phyloP scores from a whole-genome alignment of 2,329 filamentous ascomycete species.

The Colletotrichum phormii region DNA sequence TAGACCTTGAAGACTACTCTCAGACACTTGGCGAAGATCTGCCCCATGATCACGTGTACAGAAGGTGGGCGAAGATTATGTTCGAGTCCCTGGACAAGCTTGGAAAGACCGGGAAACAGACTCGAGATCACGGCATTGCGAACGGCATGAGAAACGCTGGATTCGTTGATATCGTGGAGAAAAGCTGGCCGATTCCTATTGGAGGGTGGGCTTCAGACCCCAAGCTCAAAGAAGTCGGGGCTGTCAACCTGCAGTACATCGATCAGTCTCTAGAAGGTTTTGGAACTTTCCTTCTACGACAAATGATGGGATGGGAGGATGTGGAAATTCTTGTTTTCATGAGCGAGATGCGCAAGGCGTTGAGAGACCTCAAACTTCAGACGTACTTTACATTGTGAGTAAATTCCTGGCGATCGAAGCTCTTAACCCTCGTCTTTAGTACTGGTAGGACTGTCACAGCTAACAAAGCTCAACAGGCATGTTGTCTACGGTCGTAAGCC shows the following conservation, averaged over 20 bases:
- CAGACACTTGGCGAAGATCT: not conserved
- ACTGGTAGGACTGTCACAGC: not conserved
- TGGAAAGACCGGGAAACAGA: slow-evolving; percentile 39
- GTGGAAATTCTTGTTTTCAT: slow-evolving; percentile 42
- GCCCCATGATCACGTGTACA: slow-evolving; percentile 39
- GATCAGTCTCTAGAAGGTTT: slow-evolving; percentile 45
- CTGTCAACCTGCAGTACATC: slow-evolving; percentile 45
- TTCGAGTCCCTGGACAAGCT: slow-evolving; percentile 40
- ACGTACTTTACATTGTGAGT: slow-evolving; percentile 42
- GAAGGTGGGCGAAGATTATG: slow-evolving; percentile 42
- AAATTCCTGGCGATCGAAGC: not conserved
- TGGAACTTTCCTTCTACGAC: slow-evolving; percentile 42
- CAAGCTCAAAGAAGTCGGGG: slow-evolving; percentile 54
- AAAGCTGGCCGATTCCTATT: slow-evolving; percentile 55
- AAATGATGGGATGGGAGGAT: slow-evolving; percentile 44
- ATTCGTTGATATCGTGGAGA: slow-evolving; percentile 52
- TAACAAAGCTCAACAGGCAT: not conserved
- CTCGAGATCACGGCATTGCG: slow-evolving; percentile 37
- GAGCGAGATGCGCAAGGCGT: slow-evolving; percentile 40
- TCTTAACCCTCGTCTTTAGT: not conserved
- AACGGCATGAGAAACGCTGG: slow-evolving; percentile 45
- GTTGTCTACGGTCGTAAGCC: not conserved
- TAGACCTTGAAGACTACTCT: slow-evolving; percentile 33
- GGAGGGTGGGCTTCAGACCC: slow-evolving; percentile 60
- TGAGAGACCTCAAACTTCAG: slow-evolving; percentile 39